Evolutionary conservation across 495 filamentous ascomycete species (phyloP), one percentile per base, ranked within the genome.

Genomic region (Lentithecium fluviatile): DNA sequence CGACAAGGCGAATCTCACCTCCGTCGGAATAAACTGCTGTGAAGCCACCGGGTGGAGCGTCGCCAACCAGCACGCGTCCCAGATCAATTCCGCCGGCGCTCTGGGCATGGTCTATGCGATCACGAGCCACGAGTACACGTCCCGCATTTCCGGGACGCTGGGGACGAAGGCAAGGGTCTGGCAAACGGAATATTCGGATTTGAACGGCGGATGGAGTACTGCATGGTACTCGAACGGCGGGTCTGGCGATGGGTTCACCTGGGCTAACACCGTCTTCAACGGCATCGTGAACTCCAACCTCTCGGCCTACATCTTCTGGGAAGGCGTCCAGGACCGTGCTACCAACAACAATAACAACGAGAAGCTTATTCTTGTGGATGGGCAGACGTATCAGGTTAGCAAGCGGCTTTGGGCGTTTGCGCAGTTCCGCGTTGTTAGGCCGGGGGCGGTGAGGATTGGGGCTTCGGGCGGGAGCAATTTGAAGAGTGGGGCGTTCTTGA

Each of bases 301-400:
- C 23, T 43, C 5, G 4, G 64, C 60, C n/a, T 67, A 63, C 38
- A 17, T 67, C 15, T 67, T 55, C 43, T 67, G 64, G 64, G 59
- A 60, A 23, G 64, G 64, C n/a, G 74, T 78, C 36, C 77, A 79
- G 49, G 64, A 66, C 53, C 64, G 64, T 15, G 75, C 74, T 68
- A 75, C 76, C 1, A 75, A 72, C 60, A 75, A 74, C 34, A 75
- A 63, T 29, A 60, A 64, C 43, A 67, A 67, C 50, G 59, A 67
- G 46, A 64, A 63, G 29, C 32, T 67, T 12, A 67, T 67, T 17
- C 38, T 63, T 0, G 45, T 67, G 25, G 59, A 63, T 17, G 56
- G 56, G 3, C 53, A 59, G 50, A 56, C 3, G 13, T 64, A 59
- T 29, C 13, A 12, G 2, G 64, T 67, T 32, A 24, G 20, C 19